Percentiles rank a stretch among this genome's conserved stretches.
Evolutionary conservation across 2,329 filamentous ascomycete genomes (phyloP).

Genomic region (Hypoxylon sp.): DNA sequence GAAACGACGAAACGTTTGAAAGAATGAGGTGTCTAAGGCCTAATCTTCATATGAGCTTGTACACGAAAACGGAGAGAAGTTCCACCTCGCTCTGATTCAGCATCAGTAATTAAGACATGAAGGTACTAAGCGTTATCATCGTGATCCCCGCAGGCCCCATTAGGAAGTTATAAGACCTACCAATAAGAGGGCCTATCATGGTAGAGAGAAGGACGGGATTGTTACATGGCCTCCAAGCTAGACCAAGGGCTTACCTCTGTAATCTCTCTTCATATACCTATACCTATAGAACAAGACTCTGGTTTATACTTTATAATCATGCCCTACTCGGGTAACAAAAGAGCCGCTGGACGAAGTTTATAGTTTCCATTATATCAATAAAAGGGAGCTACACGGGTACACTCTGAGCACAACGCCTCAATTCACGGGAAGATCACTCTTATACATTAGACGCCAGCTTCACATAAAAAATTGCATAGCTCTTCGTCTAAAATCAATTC

Average conservation of each 20-base stretch:
- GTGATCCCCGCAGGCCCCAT: neutral
- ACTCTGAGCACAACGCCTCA: neutral
- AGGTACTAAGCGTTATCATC: neutral
- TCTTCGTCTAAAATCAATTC: constrained; percentile 46
- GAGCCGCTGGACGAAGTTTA: neutral
- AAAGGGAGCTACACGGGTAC: neutral
- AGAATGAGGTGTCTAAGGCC: neutral
- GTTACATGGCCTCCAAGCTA: neutral
- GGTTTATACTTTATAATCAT: neutral
- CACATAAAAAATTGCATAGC: constrained; percentile 34
- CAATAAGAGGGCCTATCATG: neutral
- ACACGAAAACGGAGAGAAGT: neutral
- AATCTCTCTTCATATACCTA: neutral
- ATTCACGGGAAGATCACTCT: neutral
- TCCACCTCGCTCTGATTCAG: neutral
- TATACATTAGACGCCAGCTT: neutral
- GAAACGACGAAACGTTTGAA: neutral
- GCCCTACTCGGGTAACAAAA: neutral
- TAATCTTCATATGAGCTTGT: neutral
- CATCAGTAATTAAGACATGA: neutral
- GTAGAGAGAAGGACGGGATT: neutral
- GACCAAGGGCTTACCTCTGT: neutral
- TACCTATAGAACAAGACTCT: neutral
- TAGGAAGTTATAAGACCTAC: neutral
- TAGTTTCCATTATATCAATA: neutral